Evolutionary conservation across 2,329 filamentous ascomycete species (phyloP), one percentile per base, ranked within the genome.

Genomic region (Incumbomyces lentus): DNA sequence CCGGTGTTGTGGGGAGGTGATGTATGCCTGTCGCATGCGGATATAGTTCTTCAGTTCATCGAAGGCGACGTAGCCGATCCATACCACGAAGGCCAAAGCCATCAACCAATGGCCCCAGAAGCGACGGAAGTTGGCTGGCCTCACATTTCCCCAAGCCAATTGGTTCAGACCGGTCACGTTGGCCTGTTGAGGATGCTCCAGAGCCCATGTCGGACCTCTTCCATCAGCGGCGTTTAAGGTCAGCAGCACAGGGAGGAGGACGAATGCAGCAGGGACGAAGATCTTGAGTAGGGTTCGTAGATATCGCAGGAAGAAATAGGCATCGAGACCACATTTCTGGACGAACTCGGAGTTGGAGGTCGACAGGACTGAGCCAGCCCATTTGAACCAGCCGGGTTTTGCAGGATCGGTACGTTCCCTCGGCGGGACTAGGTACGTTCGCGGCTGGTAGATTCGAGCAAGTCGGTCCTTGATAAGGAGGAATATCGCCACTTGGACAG

Each of bases 221-320:
- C 86, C 86, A 35, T 77, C 84, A 2, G 83, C 68, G 46, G 79
- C 82, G 60, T 98, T 98, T 52, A 98, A 64, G 0, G 92, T 89
- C 2, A 96, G 68, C 36, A 98, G 70, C 18, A 95, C 83, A 0
- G 92, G 92, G 45, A 95, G 71, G 22, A 94, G 81, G 42, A 95
- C 60, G 19, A 78, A 55, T 11, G 84, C 80, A 47, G 95, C 79
- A 1, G 92, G 88, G 33, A 94, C 68, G 62, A 98, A 96, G 52
- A 98, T 94, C 61, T 95, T 81, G 36, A 96, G 75, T 4, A 96
- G 78, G 59, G 86, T 84, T 51, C 83, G 80, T 19, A 89, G 76
- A 60, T 95, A 98, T 52, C 93, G 84, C 1, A 98, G 74, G 64
- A 98, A 98, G 70, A 96, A 95, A 68, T 95, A 98, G 59, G 90